Evolutionary conservation across 208 protist genomes (phyloP), one percentile per base, ranked within the genome.

Genomic region (Wallacemonas sp.): DNA sequence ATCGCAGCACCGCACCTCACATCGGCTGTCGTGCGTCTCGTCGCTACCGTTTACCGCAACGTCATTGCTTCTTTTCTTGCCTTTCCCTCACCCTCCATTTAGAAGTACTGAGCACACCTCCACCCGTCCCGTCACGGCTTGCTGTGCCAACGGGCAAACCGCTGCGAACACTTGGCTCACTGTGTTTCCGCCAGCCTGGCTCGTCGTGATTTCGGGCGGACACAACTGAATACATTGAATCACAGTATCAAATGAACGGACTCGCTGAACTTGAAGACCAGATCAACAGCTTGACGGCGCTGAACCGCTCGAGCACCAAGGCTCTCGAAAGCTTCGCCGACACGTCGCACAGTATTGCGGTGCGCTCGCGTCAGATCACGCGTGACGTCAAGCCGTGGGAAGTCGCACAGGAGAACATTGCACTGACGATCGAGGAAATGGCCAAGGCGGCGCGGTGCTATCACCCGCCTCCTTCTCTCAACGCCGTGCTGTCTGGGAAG

Each of bases 341-440:
- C 63, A 89, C 80, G 1, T 91, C 89, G 10, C 80, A 80, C 38
- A 75, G 76, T 52, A 92, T 95, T 59, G 69, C 81, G 3, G 39
- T 79, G 12, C 77, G 86, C 2, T 83, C 82, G 2, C 79, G 78
- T 12, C 76, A 78, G 21, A 95, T 95, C 22, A 78, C 81, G 13
- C 70, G 72, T 21, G 86, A 95, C 59, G 85, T 95, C 2, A 79
- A 83, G 59, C 84, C 83, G 62, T 95, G 89, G 86, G 84, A 91
- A 69, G 63, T 90, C n/a, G 85, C 89, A 15, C 79, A 88, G 70
- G 89, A 95, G 59, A 92, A 95, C 63, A 92, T 95, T 38, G 77
- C 85, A 8, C 63, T 78, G 30, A 95, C 84, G 3, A 93, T 95
- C 58, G 86, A 93, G 69, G 83, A 95, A 54, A 90, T 89, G 76